These are phyloP conservation scores for Perkinsela sp. DNA, from an alignment of 208 protist genomes.

Conservation along the genomic window DNA sequence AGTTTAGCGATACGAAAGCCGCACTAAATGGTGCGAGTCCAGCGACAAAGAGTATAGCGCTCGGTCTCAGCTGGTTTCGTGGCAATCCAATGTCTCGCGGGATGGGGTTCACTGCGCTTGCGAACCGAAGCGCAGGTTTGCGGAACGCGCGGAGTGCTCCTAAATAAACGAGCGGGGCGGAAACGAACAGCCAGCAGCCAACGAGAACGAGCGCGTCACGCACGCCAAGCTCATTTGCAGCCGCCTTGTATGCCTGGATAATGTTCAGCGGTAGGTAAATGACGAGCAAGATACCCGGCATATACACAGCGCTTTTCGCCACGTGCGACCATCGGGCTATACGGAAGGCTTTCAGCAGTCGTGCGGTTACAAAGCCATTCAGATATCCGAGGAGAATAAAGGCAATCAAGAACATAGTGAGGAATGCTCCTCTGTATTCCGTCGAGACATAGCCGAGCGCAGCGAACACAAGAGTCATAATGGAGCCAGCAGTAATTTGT, in stretches of 20 bases:
- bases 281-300: constrained; percentile 22
- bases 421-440: constrained; percentile 65
- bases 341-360: constrained; percentile 60
- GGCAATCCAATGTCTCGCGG: constrained; percentile 78
- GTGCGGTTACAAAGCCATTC: constrained; percentile 69
- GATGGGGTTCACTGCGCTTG: constrained; percentile 71
- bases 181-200: constrained; percentile 62
- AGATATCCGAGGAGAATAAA: constrained; percentile 37
- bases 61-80: constrained; percentile 18
- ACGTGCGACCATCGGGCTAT: constrained; percentile 67
- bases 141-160: constrained; percentile 79
- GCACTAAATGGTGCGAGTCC: constrained; percentile 80
- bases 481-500: constrained; percentile 66
- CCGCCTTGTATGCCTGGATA: constrained; percentile 19
- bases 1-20: constrained; percentile 91
- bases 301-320: constrained; percentile 22
- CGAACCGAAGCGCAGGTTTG: constrained; percentile 31
- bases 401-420: constrained; percentile 38
- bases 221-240: constrained; percentile 28
- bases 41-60: constrained; percentile 18
- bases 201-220: constrained; percentile 19
- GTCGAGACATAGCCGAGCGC: constrained; percentile 80
- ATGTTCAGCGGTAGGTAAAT: constrained; percentile 29
- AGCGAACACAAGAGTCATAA: constrained; percentile 52
- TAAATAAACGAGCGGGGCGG: constrained; percentile 74